These are phyloP conservation scores for Boletus smithii DNA, from an alignment of 1,284 basidiomycete genomes.

Conservation along the genomic window DNA sequence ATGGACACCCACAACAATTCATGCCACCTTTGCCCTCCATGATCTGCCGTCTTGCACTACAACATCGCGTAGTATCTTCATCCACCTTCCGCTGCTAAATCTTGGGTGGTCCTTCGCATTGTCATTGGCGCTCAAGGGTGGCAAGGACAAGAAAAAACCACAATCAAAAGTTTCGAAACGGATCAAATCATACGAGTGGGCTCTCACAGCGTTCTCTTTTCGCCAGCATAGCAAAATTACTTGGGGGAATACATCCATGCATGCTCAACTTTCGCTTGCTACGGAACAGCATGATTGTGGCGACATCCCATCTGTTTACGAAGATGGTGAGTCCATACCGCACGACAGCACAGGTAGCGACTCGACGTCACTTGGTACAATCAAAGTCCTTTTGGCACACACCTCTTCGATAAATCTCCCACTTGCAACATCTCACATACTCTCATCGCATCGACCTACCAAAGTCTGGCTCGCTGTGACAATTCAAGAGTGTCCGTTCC, in stretches of 20 bases:
- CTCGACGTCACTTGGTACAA: constrained; percentile 7
- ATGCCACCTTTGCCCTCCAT: constrained; percentile 6
- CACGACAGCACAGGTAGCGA: neutral
- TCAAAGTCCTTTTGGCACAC: constrained; percentile 7
- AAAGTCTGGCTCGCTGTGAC: constrained; percentile 16
- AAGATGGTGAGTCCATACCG: neutral
- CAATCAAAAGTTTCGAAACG: no score
- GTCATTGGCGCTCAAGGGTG: constrained; percentile 5
- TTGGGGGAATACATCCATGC: constrained; percentile 19
- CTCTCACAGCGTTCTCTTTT: constrained; percentile 12
- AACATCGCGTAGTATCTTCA: neutral
- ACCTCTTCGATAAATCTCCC: neutral
- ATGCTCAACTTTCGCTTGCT: constrained; percentile 14
- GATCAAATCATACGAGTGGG: constrained; percentile 4
- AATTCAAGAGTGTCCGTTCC: constrained; percentile 16
- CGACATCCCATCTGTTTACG: neutral
- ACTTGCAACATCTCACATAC: neutral
- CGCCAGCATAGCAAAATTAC: neutral
- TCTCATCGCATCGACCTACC: neutral
- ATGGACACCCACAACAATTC: constrained; percentile 17
- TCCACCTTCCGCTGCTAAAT: constrained; percentile 13
- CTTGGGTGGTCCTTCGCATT: constrained; percentile 23
- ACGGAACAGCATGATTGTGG: neutral
- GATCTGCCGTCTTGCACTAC: neutral
- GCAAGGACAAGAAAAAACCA: neutral